Percentiles rank a stretch among this genome's conserved stretches.
phyloP scores from a whole-genome alignment of 1,284 basidiomycete genomes.

The Moesziomyces sp. region DNA sequence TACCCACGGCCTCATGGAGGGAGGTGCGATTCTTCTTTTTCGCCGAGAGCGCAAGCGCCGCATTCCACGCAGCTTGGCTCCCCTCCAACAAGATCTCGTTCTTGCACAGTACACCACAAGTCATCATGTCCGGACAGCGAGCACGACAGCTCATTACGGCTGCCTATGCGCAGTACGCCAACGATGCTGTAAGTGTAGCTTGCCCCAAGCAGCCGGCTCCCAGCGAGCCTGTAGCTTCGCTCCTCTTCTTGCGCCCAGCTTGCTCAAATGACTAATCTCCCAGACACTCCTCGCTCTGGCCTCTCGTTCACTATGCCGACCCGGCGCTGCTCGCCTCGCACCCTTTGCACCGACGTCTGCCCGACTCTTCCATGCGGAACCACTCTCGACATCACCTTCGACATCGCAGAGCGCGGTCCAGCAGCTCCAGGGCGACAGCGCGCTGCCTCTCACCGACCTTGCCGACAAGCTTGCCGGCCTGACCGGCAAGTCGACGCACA shows the following conservation, averaged over 20 bases:
- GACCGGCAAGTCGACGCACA: slow-evolving; percentile 40
- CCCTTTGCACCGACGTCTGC: not conserved
- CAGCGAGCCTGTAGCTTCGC: not conserved
- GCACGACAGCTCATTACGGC: slow-evolving; percentile 48
- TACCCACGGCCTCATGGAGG: not conserved
- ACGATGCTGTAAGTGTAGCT: slow-evolving; percentile 43
- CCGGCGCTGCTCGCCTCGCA: slow-evolving; percentile 1
- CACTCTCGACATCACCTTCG: not conserved
- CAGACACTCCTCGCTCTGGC: slow-evolving; percentile 31
- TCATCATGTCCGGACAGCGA: slow-evolving; percentile 43
- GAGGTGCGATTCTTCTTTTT: not conserved
- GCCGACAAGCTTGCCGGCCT: slow-evolving; percentile 41
- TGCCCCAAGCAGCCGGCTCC: not conserved
- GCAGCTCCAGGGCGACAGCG: slow-evolving; percentile 42
- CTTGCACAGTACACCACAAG: not conserved
- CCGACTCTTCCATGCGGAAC: not conserved
- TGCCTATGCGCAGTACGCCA: slow-evolving; percentile 52
- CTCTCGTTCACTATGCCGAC: slow-evolving; percentile 3
- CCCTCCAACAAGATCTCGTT: not conserved
- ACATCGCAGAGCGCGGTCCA: slow-evolving; percentile 41
- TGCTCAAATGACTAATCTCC: slow-evolving; percentile 43
- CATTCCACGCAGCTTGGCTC: not conserved
- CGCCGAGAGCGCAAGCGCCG: not conserved
- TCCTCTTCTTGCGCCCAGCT: slow-evolving; percentile 8
- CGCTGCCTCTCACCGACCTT: slow-evolving; percentile 40